A percentile compares a stretch with the other conserved stretches of the same genome.
Evolutionary conservation across 805 yeast species (phyloP).

Genomic region (Ascoidea rubescens): DNA sequence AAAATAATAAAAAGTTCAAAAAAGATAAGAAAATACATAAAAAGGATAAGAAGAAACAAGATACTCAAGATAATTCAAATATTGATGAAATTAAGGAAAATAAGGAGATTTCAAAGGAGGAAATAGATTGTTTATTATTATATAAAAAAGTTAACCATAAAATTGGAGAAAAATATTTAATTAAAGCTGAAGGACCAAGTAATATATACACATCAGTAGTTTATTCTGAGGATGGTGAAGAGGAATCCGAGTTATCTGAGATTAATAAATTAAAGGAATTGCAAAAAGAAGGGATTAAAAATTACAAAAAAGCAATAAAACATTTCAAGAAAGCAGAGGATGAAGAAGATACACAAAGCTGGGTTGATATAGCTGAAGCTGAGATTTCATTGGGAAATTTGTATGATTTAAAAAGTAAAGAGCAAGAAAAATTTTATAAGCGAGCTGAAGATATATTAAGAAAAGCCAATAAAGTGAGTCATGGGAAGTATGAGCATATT

Average conservation of each 20-base stretch:
- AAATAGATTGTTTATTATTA: constrained; percentile 14
- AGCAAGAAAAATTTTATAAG: constrained; percentile 52
- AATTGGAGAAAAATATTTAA: constrained; percentile 48
- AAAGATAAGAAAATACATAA: no score
- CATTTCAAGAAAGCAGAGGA: constrained; percentile 47
- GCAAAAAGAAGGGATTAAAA: constrained; percentile 31
- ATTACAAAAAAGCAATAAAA: constrained; percentile 38
- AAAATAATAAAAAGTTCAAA: no score
- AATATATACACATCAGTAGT: constrained; percentile 38
- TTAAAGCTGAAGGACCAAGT: constrained; percentile 52
- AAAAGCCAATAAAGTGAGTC: constrained; percentile 68
- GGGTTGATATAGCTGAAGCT: constrained; percentile 83
- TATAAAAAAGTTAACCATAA: constrained; percentile 29
- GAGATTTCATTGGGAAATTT: constrained; percentile 68
- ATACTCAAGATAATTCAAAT: background rate
- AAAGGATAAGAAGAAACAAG: no score
- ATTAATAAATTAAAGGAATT: constrained; percentile 21
- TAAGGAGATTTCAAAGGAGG: constrained; percentile 1
- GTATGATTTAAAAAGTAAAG: constrained; percentile 45
- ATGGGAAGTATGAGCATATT: constrained; percentile 57
- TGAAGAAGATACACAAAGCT: constrained; percentile 62
- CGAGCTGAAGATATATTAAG: constrained; percentile 56
- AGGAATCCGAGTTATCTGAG: constrained; percentile 14
- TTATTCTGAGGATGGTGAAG: constrained; percentile 39
- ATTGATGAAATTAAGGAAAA: no score